Conservation (phyloP, 2,329 filamentous ascomycete species). For the Ophiognomonia clavigignenti-juglandacearum region DNA sequence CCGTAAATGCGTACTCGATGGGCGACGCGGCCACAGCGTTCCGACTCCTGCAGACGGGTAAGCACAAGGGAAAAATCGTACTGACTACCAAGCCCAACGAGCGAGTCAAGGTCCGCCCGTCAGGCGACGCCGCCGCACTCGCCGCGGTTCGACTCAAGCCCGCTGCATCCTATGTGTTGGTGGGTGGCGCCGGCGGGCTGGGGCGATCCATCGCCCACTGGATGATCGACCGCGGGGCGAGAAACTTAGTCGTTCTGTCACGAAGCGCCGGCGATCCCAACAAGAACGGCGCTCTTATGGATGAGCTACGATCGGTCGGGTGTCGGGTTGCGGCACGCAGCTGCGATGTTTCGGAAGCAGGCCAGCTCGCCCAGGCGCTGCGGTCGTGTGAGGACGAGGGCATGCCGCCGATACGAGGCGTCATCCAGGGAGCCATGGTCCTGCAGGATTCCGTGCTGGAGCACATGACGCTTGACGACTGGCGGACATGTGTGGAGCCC, state of each 20-base stretch:
- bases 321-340: constrained; percentile 21
- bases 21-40: constrained; percentile 25
- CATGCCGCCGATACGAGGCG: constrained; percentile 30
- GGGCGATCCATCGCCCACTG: too few relatives aligned
- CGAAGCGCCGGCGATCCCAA: constrained; percentile 3
- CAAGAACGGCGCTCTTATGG: not conserved
- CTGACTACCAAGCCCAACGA: constrained; percentile 16
- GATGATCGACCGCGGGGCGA: constrained; percentile 15
- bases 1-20: constrained; percentile 14
- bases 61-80: constrained; percentile 30
- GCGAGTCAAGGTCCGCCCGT: not conserved
- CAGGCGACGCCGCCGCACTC: not conserved
- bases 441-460: constrained; percentile 15
- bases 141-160: too few relatives aligned
- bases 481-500: not conserved
- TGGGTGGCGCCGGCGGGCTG: too few relatives aligned
- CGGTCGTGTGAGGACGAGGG: too few relatives aligned
- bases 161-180: too few relatives aligned
- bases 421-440: constrained; percentile 38
- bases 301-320: constrained; percentile 10
- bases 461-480: not conserved
- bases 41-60: constrained; percentile 28
- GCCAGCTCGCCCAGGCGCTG: constrained; percentile 14
- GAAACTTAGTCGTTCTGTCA: constrained; percentile 18
- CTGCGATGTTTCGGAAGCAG: constrained; percentile 25